These are phyloP conservation scores for Plectosphaerella sp. DNA, from an alignment of 2,329 filamentous ascomycete species.

Conservation along the genomic window DNA sequence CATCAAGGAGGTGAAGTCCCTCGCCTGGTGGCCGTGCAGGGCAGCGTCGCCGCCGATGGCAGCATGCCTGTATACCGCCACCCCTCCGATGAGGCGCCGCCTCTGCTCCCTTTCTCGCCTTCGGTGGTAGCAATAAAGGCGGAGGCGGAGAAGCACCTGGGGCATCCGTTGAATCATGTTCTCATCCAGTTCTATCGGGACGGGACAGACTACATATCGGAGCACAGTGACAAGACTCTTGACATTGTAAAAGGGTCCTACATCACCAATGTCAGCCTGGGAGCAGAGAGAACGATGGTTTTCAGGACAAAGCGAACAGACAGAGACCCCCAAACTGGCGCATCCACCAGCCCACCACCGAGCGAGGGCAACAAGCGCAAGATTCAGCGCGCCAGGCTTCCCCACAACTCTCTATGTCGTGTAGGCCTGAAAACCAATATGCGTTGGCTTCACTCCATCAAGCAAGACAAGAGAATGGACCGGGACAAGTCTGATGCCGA, in stretches of 20 bases:
- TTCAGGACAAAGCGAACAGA: slow-evolving; percentile 73
- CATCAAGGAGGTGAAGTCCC: slow-evolving; percentile 91
- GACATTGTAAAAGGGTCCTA: slow-evolving; percentile 78
- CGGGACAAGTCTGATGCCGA: slow-evolving; percentile 67
- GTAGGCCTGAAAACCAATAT: slow-evolving; percentile 79
- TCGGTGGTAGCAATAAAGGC: slow-evolving; percentile 65
- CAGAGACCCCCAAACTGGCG: slow-evolving; percentile 26
- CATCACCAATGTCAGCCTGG: slow-evolving; percentile 92
- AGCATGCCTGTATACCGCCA: slow-evolving; percentile 90
- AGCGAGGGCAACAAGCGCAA: slow-evolving; percentile 36
- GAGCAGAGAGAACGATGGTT: slow-evolving; percentile 84
- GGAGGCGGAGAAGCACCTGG: slow-evolving; percentile 66
- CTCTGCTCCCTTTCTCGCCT: slow-evolving; percentile 69
- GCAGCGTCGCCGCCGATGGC: slow-evolving; percentile 62
- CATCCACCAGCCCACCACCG: not conserved
- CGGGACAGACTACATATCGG: slow-evolving; percentile 87
- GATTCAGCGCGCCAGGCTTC: slow-evolving; percentile 66
- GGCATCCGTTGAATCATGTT: slow-evolving; percentile 83
- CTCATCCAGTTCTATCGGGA: slow-evolving; percentile 91
- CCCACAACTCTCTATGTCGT: slow-evolving; percentile 84
- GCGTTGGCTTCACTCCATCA: slow-evolving; percentile 89
- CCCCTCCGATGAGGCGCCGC: slow-evolving; percentile 82
- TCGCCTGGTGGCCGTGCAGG: slow-evolving; percentile 85
- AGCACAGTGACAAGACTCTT: slow-evolving; percentile 95
- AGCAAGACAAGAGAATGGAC: slow-evolving; percentile 71